Percentiles rank a stretch among this genome's conserved stretches.
Conservation (phyloP, 768 basidiomycete genomes). For the Lyophyllum atratum region DNA sequence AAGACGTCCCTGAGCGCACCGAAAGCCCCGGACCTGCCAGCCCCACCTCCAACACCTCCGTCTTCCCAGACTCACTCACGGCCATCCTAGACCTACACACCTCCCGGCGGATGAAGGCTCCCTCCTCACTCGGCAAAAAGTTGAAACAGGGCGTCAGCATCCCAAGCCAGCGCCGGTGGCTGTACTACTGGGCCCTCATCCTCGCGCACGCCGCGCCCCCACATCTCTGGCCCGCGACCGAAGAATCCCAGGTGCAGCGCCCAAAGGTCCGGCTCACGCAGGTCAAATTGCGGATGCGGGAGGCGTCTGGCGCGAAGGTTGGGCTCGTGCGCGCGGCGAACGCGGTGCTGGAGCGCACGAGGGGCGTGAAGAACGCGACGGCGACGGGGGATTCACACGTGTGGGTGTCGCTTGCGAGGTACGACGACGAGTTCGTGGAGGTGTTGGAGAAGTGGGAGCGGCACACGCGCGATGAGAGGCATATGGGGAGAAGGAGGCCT, state of each 20-base stretch:
- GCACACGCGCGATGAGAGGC: conserved; percentile 43
- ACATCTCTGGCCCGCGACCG: conserved; percentile 40
- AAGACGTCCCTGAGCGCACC: background rate
- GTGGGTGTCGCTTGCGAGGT: conserved; percentile 81
- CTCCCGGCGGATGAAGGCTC: conserved; percentile 63
- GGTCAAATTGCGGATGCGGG: conserved; percentile 62
- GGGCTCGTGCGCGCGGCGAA: conserved; percentile 61
- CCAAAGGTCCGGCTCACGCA: conserved; percentile 58
- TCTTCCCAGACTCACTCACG: background rate
- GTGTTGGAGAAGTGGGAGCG: conserved; percentile 64
- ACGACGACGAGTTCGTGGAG: conserved; percentile 70
- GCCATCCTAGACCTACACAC: conserved; percentile 68
- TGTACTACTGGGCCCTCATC: conserved; percentile 77
- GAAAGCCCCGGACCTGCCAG: background rate
- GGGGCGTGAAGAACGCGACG: conserved; percentile 31
- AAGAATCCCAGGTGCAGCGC: conserved; percentile 9
- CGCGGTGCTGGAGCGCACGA: conserved; percentile 48
- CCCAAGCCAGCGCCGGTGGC: conserved; percentile 77
- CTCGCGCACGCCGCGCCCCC: conserved; percentile 56
- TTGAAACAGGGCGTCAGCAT: conserved; percentile 71
- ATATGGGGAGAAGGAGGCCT: conserved; percentile 37
- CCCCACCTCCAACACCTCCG: background rate
- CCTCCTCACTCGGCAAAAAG: conserved; percentile 30
- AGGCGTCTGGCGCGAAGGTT: conserved; percentile 50
- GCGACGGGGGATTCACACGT: conserved; percentile 36